Conservation (phyloP, 225 moss, liverwort and hornwort genomes). For the Pseudoscleropodium purum region DNA sequence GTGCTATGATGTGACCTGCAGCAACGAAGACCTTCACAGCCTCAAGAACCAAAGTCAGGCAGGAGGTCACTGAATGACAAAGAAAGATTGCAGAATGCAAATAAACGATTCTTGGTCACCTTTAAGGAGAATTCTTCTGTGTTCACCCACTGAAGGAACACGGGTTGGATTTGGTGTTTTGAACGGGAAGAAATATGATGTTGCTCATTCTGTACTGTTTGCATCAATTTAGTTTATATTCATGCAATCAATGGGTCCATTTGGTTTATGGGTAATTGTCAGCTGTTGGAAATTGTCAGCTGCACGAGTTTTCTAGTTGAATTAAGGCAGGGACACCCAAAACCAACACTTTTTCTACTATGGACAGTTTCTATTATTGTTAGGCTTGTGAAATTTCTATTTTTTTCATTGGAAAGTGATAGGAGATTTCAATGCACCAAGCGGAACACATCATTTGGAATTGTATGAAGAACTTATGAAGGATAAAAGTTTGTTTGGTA, state of each 20-base stretch:
- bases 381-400: too few species aligned
- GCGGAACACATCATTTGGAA: too few species aligned
- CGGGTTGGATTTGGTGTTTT: neutral
- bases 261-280: neutral
- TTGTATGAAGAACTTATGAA: neutral
- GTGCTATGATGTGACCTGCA: neutral
- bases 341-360: neutral
- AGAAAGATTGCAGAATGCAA: conserved; percentile 2
- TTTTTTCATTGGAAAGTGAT: neutral
- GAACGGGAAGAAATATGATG: neutral
- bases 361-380: neutral
- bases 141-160: neutral
- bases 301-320: neutral
- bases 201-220: neutral
- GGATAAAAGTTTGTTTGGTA: neutral
- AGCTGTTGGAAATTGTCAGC: neutral
- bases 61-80: neutral
- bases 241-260: neutral
- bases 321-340: too few species aligned
- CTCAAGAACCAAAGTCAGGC: neutral
- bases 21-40: neutral
- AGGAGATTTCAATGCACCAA: neutral
- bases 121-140: neutral
- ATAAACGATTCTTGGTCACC: neutral
- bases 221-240: neutral